Base-by-base conservation (phyloP, 805 yeast species). In the Candida bentonensis region DNA sequence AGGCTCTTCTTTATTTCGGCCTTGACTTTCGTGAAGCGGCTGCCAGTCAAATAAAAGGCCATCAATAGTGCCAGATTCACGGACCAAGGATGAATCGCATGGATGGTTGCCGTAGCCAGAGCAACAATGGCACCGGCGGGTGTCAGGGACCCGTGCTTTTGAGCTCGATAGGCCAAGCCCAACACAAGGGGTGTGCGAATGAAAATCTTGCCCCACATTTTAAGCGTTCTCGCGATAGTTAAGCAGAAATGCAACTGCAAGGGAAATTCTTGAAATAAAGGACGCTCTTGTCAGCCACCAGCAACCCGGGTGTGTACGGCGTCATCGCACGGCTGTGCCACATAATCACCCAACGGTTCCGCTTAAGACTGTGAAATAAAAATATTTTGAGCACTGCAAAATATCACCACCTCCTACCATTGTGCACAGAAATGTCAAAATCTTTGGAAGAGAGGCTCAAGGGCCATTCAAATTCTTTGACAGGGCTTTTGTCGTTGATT, bases 401-500 rank as follows among this genome's bases (percentile, higher is more conserved):
- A 25, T 25, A 9, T 13, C 7, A 13, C 13, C 11, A 25, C 13
- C 27, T 25, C 27, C n/a, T n/a, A n/a, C n/a, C n/a, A n/a, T n/a
- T n/a, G n/a, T n/a, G n/a, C 27, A 9, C 36, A n/a, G 36, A 11
- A 30, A 30, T 30, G 36, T 30, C 36, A 9, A 30, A 30, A 30
- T 30, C 57, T 22, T 46, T 55, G 17, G 52, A 55, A 34, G 64
- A 62, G 33, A 55, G 67, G 48, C 52, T 62, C 22, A 49, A 48
- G 39, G 54, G 56, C 47, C 65, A 62, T 46, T 60, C 65, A 13
- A 55, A 55, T 25, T 56, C 96, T 3, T 89, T 89, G 60, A 85
- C 84, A 58, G 95, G 96, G 21, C 67, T 89, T 43, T 68, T 89
- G 47, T 85, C 96, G 20, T 67, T 89, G 61, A 88, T 89, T 47